Evolutionary conservation across 129 eudicot genomes (phyloP), one percentile per base, ranked within the genome.

Genomic region (Flaveria brownii): DNA sequence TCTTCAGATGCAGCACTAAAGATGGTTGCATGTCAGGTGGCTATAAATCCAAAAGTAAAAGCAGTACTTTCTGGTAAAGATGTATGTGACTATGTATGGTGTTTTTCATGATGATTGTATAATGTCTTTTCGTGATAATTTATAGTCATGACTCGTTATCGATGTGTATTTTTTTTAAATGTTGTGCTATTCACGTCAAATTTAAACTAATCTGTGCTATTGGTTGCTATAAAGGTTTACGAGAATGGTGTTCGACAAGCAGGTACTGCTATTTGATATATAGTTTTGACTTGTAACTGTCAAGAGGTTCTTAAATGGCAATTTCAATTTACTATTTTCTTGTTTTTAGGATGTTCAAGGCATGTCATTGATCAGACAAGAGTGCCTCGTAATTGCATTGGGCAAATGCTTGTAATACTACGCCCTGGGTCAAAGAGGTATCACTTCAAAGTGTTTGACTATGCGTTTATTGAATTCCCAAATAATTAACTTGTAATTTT

Each of bases 1-100:
- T 84, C 97, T 76, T 90, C 97, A 67, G 97, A 87, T 84, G 88
- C 93, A 73, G 87, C 98, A 68, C 71, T 94, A 43, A 87, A 87
- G 84, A 55, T 88, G 28, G 96, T 94, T 78, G 88, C 96, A 71
- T 72, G 84, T 81, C 90, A 95, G 87, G 86, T 91, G 90, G 94
- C 94, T 77, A 83, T 79, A 76, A 84, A 77, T 68, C 84, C 89
- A 65, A 86, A 85, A 61, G 78, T 83, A 65, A 89, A 91, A 81
- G 90, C 86, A 77, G 77, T 76, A 72, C 68, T 83, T 70, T 84
- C 82, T 54, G 77, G 78, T 73, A 82, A 72, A 82, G 76, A 87
- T 82, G 96, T 88, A 84, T 69, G 50, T 45, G 1, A 45, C 50
- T 45, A 9, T 45, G 93, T 74, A 50, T 76, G 51, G 52, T 78